phyloP scores from a whole-genome alignment of 257 asterid genomes.

The Solanum boliviense region DNA sequence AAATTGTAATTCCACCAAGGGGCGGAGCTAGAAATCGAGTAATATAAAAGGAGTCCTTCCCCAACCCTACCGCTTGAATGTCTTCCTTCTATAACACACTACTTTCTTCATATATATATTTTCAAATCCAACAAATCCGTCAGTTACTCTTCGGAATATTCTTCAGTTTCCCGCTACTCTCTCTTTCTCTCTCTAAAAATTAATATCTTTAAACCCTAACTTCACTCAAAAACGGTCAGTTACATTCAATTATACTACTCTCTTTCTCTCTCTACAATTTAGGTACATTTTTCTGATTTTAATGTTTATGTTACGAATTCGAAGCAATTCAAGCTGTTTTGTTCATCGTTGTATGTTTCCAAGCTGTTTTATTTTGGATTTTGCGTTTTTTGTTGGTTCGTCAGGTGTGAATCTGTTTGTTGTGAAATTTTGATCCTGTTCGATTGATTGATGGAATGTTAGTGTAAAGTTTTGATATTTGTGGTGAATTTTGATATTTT shows the following conservation, averaged over 20 bases:
- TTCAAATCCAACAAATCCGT: background rate
- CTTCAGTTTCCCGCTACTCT: conserved; percentile 1
- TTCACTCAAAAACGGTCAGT: background rate
- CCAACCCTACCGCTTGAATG: background rate
- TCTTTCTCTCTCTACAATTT: background rate
- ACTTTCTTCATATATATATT: background rate
- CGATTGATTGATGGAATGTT: background rate
- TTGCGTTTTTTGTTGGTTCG: background rate
- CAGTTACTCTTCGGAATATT: background rate
- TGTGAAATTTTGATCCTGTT: background rate
- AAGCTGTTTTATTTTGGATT: background rate
- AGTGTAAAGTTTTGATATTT: background rate
- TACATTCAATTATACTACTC: background rate
- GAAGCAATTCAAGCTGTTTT: background rate
- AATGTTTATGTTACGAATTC: background rate
- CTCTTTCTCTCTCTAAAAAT: background rate
- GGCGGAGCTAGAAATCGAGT: background rate
- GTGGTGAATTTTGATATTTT: background rate
- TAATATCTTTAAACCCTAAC: background rate
- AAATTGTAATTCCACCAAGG: too few species aligned
- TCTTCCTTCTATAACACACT: background rate
- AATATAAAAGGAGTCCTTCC: background rate
- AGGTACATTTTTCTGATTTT: background rate
- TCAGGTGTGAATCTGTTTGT: background rate
- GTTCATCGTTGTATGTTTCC: background rate